phyloP scores from a whole-genome alignment of 495 filamentous ascomycete genomes.

The Aspergillus olivimuriae region DNA sequence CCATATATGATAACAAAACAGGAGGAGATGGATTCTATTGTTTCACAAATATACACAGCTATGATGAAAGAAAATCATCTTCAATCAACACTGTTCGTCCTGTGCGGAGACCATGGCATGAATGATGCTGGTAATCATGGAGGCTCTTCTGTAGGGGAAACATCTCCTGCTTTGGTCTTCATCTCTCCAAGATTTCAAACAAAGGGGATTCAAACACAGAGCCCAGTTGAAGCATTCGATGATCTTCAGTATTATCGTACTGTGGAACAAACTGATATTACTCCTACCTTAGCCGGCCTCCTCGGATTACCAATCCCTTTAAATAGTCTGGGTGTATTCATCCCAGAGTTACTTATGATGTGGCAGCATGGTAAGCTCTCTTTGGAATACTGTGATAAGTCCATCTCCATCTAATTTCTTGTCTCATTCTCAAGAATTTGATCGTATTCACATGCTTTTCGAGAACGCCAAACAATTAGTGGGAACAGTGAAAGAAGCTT shows the following conservation, averaged over 20 bases:
- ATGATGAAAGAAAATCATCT: constrained; percentile 66
- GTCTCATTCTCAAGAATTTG: constrained; percentile 21
- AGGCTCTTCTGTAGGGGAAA: constrained; percentile 86
- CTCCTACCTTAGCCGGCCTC: constrained; percentile 80
- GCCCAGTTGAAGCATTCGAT: constrained; percentile 29
- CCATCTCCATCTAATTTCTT: no score
- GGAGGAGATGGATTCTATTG: constrained; percentile 84
- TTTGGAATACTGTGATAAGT: no score
- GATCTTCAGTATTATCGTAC: constrained; percentile 75
- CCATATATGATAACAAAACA: constrained; percentile 92
- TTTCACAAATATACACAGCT: constrained; percentile 66
- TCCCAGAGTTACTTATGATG: constrained; percentile 67
- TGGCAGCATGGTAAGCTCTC: constrained; percentile 53
- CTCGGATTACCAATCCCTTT: constrained; percentile 84
- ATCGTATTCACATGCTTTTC: constrained; percentile 59
- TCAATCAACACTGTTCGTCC: constrained; percentile 69
- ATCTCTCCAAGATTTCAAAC: constrained; percentile 76
- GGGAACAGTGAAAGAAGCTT: constrained; percentile 63
- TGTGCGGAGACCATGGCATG: constrained; percentile 97
- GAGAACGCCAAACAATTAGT: constrained; percentile 76
- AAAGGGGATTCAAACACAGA: constrained; percentile 38
- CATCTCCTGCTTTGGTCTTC: constrained; percentile 86
- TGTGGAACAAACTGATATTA: constrained; percentile 89
- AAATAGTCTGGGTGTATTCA: constrained; percentile 88
- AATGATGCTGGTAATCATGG: constrained; percentile 98